These are phyloP conservation scores for Thelonectria discophora DNA, from an alignment of 2,329 filamentous ascomycete species.

Conservation along the genomic window DNA sequence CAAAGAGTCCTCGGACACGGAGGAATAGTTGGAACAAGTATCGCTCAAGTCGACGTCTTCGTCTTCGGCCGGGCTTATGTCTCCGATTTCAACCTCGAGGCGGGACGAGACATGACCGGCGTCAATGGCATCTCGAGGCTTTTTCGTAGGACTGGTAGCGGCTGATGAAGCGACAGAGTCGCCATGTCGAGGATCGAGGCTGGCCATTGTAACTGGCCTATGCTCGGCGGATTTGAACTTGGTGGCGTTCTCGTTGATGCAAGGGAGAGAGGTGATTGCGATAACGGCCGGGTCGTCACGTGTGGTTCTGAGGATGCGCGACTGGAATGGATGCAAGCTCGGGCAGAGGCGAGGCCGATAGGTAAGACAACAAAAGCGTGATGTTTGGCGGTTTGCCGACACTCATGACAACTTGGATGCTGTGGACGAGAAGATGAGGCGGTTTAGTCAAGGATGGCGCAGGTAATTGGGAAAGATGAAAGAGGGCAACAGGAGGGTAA, in stretches of 20 bases:
- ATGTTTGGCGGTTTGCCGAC: not conserved
- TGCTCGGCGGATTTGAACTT: constrained; percentile 17
- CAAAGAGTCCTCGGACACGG: constrained; percentile 47
- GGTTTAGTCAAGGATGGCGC: not conserved
- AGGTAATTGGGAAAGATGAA: not conserved
- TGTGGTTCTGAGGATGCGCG: not conserved
- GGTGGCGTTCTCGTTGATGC: not conserved
- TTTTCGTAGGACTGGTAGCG: not conserved
- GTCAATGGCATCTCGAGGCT: constrained; percentile 24
- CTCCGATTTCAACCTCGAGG: constrained; percentile 21
- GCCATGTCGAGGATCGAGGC: constrained; percentile 6
- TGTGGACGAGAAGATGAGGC: not conserved
- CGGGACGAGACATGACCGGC: constrained; percentile 17
- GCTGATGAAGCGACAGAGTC: not conserved
- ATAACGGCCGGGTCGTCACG: not conserved
- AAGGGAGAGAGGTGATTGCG: not conserved
- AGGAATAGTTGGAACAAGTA: constrained; percentile 46
- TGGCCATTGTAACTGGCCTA: constrained; percentile 27
- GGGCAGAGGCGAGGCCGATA: not conserved
- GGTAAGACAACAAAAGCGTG: not conserved
- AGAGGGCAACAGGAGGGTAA: not conserved
- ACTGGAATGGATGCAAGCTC: not conserved
- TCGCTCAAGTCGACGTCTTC: constrained; percentile 42
- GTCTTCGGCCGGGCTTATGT: constrained; percentile 33
- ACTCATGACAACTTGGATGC: constrained; percentile 6